phyloP scores from a whole-genome alignment of 331 rosid species.

The Quercus lobata region DNA sequence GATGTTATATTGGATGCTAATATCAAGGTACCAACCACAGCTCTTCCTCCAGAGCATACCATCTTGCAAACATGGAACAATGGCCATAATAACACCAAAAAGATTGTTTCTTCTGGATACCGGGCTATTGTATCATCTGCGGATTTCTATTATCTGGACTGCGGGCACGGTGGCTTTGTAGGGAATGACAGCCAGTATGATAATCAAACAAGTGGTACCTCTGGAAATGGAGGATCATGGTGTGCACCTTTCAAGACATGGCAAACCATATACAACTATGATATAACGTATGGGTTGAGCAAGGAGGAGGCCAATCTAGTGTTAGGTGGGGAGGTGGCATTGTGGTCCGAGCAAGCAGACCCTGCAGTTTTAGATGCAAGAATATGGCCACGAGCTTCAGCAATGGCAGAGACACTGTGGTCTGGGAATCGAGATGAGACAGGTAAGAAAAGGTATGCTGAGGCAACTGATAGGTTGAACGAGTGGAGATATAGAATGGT shows the following conservation, averaged over 20 bases:
- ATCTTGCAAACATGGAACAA: constrained; percentile 86
- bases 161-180: constrained; percentile 74
- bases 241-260: constrained; percentile 88
- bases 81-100: constrained; percentile 65
- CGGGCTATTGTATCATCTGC: constrained; percentile 68
- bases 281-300: constrained; percentile 58
- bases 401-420: constrained; percentile 79
- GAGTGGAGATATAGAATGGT: constrained; percentile 90
- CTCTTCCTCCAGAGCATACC: constrained; percentile 46
- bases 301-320: constrained; percentile 66
- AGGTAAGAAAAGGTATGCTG: constrained; percentile 62
- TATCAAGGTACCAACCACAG: constrained; percentile 34
- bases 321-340: constrained; percentile 85
- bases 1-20: constrained; percentile 48
- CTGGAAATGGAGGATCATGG: constrained; percentile 70
- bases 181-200: constrained; percentile 63
- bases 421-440: constrained; percentile 68
- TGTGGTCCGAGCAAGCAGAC: constrained; percentile 92
- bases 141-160: constrained; percentile 74
- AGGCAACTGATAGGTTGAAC: constrained; percentile 74
- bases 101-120: constrained; percentile 69
- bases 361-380: constrained; percentile 58
- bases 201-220: constrained; percentile 23
- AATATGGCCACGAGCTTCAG: constrained; percentile 82
- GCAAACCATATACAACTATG: constrained; percentile 76